Base-by-base conservation (phyloP, 163 green algal species). In the Scenedesmus sp. region DNA sequence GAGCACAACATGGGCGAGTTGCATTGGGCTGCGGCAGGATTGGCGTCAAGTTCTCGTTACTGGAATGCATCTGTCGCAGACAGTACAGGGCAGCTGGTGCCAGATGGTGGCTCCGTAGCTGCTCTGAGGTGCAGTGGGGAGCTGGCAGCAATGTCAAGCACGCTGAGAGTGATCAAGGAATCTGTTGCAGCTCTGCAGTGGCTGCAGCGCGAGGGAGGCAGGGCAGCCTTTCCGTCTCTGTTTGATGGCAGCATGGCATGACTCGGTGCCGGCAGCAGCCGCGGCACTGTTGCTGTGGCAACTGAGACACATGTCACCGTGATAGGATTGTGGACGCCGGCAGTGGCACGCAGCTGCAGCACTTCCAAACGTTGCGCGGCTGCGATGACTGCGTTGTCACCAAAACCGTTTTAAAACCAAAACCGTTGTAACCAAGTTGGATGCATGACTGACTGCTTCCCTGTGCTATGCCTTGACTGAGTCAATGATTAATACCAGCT, bases 201-300 rank as follows among this genome's bases (percentile, higher is more conserved):
- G 82, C 55, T 87, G 82, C 15, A 59, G 20, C 54, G 82, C 54
- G 54, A 87, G 77, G 34, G 20, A 16, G 77, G 77, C 34, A 56
- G 77, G 34, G 34, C 77, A n/a, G 46, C 9, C 10, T 84, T 84
- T 60, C 77, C 77, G 9, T 15, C 34, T 10, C 26, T 84, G 46
- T 84, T 84, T 56, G 46, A 84, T 57, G 77, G 77, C 34, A 84
- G 77, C 77, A 84, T 84, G 77, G 77, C 77, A n/a, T 84, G 46
- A 84, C 64, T 73, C 0, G 64, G 10, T 23, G 10, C 64, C 10
- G 3, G 64, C 64, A 46, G 34, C 34, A 46, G 34, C 34, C 34
- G 34, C 34, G 34, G 34, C 34, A 46, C 34, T 46, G 34, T 46
- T 46, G 34, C 34, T 46, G 34, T 46, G 34, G 34, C 34, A 46